Conservation (phyloP, 805 yeast genomes). For the Crinitomyces ghanaensis region DNA sequence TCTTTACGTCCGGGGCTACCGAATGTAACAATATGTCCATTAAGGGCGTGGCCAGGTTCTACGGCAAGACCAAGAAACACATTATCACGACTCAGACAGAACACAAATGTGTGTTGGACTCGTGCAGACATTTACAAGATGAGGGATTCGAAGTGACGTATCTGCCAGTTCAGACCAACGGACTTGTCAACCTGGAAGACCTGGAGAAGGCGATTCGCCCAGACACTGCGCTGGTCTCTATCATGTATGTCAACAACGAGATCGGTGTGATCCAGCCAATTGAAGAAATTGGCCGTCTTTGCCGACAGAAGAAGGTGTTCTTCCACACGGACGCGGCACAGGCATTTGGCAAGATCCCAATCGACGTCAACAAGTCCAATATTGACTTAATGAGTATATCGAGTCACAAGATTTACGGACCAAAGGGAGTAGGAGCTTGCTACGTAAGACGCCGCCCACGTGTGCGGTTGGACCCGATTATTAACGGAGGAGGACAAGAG, state of each 20-base stretch:
- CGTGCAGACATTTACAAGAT: constrained; percentile 88
- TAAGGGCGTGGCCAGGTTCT: constrained; percentile 93
- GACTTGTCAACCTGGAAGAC: constrained; percentile 66
- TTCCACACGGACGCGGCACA: constrained; percentile 98
- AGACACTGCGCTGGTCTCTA: constrained; percentile 80
- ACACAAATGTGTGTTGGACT: constrained; percentile 97
- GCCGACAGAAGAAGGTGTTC: constrained; percentile 78
- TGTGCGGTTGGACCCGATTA: constrained; percentile 89
- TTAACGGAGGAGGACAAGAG: constrained; percentile 98
- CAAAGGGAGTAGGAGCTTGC: constrained; percentile 94
- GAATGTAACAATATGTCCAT: constrained; percentile 91
- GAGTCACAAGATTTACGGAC: constrained; percentile 95
- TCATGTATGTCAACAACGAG: constrained; percentile 97
- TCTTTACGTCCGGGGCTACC: constrained; percentile 96
- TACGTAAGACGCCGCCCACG: constrained; percentile 96
- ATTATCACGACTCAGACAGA: constrained; percentile 94
- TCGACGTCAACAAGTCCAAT: constrained; percentile 88
- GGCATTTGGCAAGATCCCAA: constrained; percentile 86
- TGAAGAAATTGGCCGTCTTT: constrained; percentile 82
- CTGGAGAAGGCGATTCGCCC: constrained; percentile 76
- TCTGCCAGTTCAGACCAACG: constrained; percentile 71
- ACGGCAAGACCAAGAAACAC: constrained; percentile 80
- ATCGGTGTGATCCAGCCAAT: constrained; percentile 96
- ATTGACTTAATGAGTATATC: constrained; percentile 89
- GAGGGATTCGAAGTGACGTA: constrained; percentile 96